Conservation (phyloP, 768 basidiomycete species). For the Pisolithus tinctorius region DNA sequence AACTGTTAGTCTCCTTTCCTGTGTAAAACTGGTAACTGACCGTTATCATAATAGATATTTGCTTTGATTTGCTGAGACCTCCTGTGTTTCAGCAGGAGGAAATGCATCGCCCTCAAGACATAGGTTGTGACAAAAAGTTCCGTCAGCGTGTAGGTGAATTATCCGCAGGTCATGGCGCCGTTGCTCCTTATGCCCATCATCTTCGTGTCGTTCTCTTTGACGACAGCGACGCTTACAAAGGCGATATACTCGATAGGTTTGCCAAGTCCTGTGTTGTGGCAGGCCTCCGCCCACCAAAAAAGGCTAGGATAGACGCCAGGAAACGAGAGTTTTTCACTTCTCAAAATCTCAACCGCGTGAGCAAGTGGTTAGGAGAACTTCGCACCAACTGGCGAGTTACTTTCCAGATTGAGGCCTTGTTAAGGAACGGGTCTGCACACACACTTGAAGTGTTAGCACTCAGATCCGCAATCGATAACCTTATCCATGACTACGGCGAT, state of each 20-base stretch:
- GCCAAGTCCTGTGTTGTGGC: constrained; percentile 45
- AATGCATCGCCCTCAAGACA: constrained; percentile 43
- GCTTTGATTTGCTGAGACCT: constrained; percentile 62
- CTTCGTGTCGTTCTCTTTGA: constrained; percentile 57
- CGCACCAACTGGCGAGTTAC: constrained; percentile 49
- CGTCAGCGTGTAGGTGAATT: constrained; percentile 54
- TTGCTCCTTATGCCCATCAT: constrained; percentile 69
- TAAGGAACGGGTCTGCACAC: constrained; percentile 57
- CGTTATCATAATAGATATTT: constrained; percentile 41
- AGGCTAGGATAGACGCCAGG: constrained; percentile 42
- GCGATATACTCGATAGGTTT: constrained; percentile 42
- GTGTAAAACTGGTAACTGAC: constrained; percentile 9
- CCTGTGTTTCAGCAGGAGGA: constrained; percentile 56
- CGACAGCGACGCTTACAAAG: constrained; percentile 28
- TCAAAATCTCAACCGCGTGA: constrained; percentile 40
- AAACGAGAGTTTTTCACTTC: constrained; percentile 44
- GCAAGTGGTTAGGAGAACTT: constrained; percentile 35
- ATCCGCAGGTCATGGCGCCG: constrained; percentile 47
- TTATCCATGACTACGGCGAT: constrained; percentile 31
- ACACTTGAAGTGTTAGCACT: constrained; percentile 50
- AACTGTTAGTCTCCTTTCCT: constrained; percentile 43
- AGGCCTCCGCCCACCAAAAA: constrained; percentile 31
- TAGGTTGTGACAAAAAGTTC: constrained; percentile 37
- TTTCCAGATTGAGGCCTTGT: constrained; percentile 69
- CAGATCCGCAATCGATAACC: constrained; percentile 34